phyloP scores from a whole-genome alignment of 2,329 filamentous ascomycete genomes.

The Penicillium sp. region DNA sequence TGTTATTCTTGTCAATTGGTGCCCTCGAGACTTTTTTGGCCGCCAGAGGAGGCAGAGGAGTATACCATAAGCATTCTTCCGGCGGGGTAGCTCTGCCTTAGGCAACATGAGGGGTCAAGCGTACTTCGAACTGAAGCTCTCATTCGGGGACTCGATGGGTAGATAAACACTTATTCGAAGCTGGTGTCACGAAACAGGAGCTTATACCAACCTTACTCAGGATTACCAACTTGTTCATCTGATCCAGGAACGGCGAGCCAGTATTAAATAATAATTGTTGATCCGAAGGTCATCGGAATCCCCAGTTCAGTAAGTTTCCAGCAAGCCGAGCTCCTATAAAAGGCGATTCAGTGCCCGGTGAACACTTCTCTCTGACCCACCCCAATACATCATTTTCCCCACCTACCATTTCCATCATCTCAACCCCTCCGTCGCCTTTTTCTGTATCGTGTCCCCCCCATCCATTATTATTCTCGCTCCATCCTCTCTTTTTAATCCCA shows the following conservation, averaged over 20 bases:
- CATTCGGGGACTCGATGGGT: neutral
- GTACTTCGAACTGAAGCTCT: neutral
- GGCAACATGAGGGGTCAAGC: conserved; percentile 6
- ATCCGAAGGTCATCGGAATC: conserved; percentile 2
- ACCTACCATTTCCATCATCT: conserved; percentile 32
- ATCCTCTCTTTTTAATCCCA: conserved; percentile 18
- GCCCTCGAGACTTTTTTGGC: neutral
- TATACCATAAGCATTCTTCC: conserved; percentile 12
- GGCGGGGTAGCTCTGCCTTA: conserved; percentile 18
- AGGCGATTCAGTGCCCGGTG: conserved; percentile 19
- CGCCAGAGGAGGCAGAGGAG: no score
- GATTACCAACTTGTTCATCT: neutral
- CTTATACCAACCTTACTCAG: conserved; percentile 10
- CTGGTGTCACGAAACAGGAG: neutral
- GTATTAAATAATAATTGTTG: neutral
- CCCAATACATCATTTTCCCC: conserved; percentile 40
- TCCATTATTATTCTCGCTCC: conserved; percentile 21
- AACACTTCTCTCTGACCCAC: conserved; percentile 27
- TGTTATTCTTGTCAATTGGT: neutral
- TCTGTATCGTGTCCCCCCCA: conserved; percentile 15
- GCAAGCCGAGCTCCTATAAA: neutral
- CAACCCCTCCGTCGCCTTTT: conserved; percentile 22
- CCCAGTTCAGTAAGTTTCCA: conserved; percentile 6
- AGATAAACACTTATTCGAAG: neutral
- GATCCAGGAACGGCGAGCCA: neutral